A percentile compares a stretch with the other conserved stretches of the same genome.
Evolutionary conservation across 139 green algal species (phyloP).

Genomic region (Chlamydomonas sp.): DNA sequence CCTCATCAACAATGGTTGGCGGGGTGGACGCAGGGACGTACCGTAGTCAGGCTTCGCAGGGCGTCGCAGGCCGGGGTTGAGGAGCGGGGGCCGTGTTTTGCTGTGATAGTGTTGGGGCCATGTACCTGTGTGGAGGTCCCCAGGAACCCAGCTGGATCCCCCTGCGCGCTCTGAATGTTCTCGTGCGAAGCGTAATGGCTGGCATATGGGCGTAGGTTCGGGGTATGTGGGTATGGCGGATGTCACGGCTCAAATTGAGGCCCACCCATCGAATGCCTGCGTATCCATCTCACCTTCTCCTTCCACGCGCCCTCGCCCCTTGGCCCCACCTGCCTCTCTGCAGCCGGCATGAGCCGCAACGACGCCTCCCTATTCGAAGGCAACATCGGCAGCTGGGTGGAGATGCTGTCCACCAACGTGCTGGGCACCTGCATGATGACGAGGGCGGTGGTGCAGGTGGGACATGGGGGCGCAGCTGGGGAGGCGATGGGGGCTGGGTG

Average conservation of each 20-base stretch:
- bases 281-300: not conserved
- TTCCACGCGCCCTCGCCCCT: not conserved
- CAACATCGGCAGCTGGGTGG: constrained; percentile 70
- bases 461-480: not conserved
- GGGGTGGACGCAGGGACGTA: not conserved
- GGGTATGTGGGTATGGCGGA: not conserved
- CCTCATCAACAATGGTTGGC: constrained; percentile 73
- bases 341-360: constrained; percentile 63
- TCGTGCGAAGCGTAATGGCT: too few species aligned
- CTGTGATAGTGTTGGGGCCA: too few species aligned
- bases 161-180: too few species aligned
- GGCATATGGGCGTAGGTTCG: not conserved
- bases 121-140: too few species aligned
- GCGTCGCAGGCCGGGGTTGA: too few species aligned
- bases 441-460: constrained; percentile 72
- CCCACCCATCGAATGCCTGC: too few species aligned
- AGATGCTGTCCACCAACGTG: constrained; percentile 84
- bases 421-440: constrained; percentile 81
- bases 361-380: constrained; percentile 81
- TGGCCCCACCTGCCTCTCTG: too few species aligned
- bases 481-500: too few species aligned
- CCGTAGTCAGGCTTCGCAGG: too few species aligned
- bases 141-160: too few species aligned
- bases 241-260: not conserved
- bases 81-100: too few species aligned